phyloP scores from a whole-genome alignment of 306 rosid genomes.

The Ochetophila trinervis region DNA sequence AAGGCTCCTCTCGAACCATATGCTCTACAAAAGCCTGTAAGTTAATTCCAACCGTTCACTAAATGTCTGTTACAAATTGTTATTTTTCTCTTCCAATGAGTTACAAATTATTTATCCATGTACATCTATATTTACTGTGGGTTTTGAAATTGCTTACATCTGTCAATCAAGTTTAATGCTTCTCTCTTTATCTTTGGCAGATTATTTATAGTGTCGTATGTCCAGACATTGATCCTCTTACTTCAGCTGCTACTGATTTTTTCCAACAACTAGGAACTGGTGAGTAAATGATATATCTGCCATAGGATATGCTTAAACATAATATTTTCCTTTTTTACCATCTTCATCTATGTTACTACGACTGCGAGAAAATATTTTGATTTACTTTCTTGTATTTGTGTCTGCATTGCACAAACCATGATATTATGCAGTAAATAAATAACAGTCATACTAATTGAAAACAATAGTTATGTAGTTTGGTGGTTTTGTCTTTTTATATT shows the following conservation, averaged over 20 bases:
- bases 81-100: too few species aligned
- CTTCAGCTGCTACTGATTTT: constrained; percentile 89
- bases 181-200: constrained; percentile 55
- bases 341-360: too few species aligned
- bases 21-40: constrained; percentile 84
- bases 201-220: constrained; percentile 73
- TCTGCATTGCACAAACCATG: too few species aligned
- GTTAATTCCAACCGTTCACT: constrained; percentile 33
- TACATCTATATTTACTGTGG: constrained; percentile 9
- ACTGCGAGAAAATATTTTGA: neutral
- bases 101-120: constrained; percentile 9
- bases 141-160: constrained; percentile 23
- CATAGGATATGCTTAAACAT: neutral
- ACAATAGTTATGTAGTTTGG: too few species aligned
- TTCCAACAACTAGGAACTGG: constrained; percentile 98
- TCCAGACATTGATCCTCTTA: constrained; percentile 96
- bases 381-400: too few species aligned
- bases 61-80: neutral
- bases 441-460: too few species aligned
- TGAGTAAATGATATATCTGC: constrained; percentile 30
- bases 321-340: neutral
- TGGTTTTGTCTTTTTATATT: neutral
- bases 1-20: constrained; percentile 98
- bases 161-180: constrained; percentile 3
- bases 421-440: too few species aligned